Evolutionary conservation across 73 alveolate genomes (phyloP), one percentile per base, ranked within the genome.

Genomic region (Paramecium bursaria): DNA sequence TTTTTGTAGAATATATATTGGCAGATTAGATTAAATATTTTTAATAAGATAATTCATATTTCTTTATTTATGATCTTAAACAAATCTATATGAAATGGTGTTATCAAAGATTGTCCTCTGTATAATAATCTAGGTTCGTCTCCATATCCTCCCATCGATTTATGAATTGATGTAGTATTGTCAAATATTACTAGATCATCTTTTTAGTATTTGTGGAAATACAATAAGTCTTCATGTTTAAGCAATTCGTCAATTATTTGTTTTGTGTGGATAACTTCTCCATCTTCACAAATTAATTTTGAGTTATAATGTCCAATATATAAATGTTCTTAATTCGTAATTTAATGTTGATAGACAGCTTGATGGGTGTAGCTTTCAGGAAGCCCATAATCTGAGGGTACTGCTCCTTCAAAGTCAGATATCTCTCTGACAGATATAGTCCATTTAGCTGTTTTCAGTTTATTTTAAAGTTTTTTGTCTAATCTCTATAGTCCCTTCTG

Each of bases 131-230:
- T 75, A 27, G 48, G 26, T 15, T 39, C 51, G 3, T 48, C 52
- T 17, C 74, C 74, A 42, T 50, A 75, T 0, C 73, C 85, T 10
- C 88, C 88, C 44, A 22, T 30, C 10, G 85, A 21, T 75, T 57
- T 75, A 25, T 75, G 88, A n/a, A 75, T 48, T 50, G 26, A 48
- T 75, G 48, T 29, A 14, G 52, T 51, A 22, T 75, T 75, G 27
- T 75, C 88, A 55, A 82, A 75, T 27, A 75, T 48, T 0, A 75
- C 55, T 0, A 75, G 50, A 42, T 75, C 88, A 17, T 85, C 88
- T 51, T 48, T 74, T 42, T 75, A 82, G 85, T 85, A 75, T 15
- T 51, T 21, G 29, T 75, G 88, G n/a, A 35, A 15, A 52, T 75
- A 42, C 0, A 51, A 2, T n/a, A 21, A 25, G 27, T 74, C 39